Base-by-base conservation (phyloP, 2,329 filamentous ascomycete genomes). In the Monosporascus sp. region DNA sequence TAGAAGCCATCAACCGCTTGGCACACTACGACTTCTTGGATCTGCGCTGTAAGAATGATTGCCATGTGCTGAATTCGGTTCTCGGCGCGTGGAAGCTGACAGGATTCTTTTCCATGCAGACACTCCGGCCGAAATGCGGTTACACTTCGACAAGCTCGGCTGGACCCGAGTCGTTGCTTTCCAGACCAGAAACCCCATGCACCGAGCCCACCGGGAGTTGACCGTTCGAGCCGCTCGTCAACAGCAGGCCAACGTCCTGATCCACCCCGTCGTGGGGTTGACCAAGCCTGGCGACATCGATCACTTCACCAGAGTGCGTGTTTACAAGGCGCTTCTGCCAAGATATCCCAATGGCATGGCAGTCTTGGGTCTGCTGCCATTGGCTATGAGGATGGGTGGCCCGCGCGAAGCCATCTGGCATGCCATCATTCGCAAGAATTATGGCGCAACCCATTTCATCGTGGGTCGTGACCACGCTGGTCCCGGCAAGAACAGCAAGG, bases 321-420 rank as follows among this genome's bases (percentile, higher is more conserved):
- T 97, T 67, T 99, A 99, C 84, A 90, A 97, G 82, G 93, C 94
- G 44, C 85, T 99, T 52, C 84, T 99, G 61, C 91, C 93, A 64
- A 86, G 94, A 69, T 99, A 99, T 78, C 94, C 94, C 74, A 99
- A 97, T 75, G 94, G 94, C 68, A 99, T 99, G 94, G 94, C 94
- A 55, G 91, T 95, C 40, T 85, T 99, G 61, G 93, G 91, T 74
- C 90, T 99, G 43, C 83, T 99, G 52, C 92, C 92, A 55, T 83
- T 99, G 60, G 94, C 94, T 66, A 99, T 99, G 94, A 89, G 94
- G 71, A 99, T 99, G 94, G 94, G 91, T 69, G 94, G 94, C 66
- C 94, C 94, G 59, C 90, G 94, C 63, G 94, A 99, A 80, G 94
- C 94, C 64, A 91, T 99, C 77, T 99, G 94, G 94, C 94, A 99